Conservation (phyloP, 352 stramenopile species). For the Phytophthora fragariae region DNA sequence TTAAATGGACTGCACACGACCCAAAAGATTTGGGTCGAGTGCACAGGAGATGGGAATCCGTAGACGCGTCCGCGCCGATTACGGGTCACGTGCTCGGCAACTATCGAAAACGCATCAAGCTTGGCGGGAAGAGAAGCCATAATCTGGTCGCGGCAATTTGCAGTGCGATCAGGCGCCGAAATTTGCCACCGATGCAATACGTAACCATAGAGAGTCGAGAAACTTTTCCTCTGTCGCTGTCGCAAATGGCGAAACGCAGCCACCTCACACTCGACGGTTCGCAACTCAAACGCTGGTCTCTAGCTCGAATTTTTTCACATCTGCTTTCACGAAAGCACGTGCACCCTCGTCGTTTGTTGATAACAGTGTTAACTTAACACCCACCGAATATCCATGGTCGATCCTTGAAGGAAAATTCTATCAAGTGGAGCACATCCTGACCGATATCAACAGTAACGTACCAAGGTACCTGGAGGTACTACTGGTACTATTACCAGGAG, state of each 20-base stretch:
- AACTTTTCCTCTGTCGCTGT: not conserved
- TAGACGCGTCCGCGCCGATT: not conserved
- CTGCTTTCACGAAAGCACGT: not conserved
- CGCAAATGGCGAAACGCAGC: not conserved
- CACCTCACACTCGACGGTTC: not conserved
- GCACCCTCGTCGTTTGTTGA: not conserved
- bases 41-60: not conserved
- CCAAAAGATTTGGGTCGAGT: not conserved
- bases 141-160: not conserved
- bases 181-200: not conserved
- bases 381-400: not conserved
- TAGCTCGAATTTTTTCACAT: not conserved
- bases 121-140: not conserved
- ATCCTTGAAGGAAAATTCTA: conserved; percentile 21
- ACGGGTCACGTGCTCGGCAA: not conserved
- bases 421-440: conserved; percentile 22
- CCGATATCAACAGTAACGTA: not conserved
- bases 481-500: too few relatives aligned
- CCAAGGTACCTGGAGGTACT: too few relatives aligned
- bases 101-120: not conserved
- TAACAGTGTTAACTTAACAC: not conserved
- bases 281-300: not conserved
- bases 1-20: too few relatives aligned
- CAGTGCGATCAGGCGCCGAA: not conserved
- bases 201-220: not conserved